These are phyloP conservation scores for Candida ortonii DNA, from an alignment of 805 yeast genomes.

Conservation along the genomic window DNA sequence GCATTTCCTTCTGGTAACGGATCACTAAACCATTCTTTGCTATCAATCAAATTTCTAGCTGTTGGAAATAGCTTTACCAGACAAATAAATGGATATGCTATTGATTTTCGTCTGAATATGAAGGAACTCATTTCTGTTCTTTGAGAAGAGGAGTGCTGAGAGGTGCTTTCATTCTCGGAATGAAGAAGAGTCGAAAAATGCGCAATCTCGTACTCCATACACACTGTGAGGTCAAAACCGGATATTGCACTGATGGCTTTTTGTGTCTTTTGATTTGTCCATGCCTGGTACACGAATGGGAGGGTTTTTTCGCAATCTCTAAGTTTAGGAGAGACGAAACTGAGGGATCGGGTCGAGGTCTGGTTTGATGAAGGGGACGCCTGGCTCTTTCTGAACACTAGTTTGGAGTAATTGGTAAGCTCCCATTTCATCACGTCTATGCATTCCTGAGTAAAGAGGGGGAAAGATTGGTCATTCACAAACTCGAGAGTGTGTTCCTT, in stretches of 20 bases:
- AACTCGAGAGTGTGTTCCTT: slow-evolving; percentile 23
- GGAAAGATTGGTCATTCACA: slow-evolving; percentile 35
- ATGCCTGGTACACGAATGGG: slow-evolving; percentile 51
- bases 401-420: slow-evolving; percentile 30
- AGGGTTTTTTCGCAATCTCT: slow-evolving; percentile 27
- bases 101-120: slow-evolving; percentile 19
- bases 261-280: slow-evolving; percentile 50
- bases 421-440: slow-evolving; percentile 41
- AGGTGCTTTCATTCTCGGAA: no score
- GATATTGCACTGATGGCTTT: slow-evolving; percentile 48
- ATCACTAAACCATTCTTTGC: no score
- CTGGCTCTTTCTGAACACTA: no score
- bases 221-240: slow-evolving; percentile 46
- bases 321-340: slow-evolving; percentile 31
- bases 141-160: neutral
- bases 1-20: slow-evolving; percentile 37
- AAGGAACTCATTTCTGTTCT: slow-evolving; percentile 6
- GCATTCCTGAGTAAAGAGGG: slow-evolving; percentile 44
- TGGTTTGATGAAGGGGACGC: no score
- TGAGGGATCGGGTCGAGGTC: slow-evolving; percentile 10
- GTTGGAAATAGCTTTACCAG: slow-evolving; percentile 21
- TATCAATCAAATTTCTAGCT: no score
- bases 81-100: slow-evolving; percentile 31
- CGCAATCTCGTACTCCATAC: slow-evolving; percentile 53
- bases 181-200: no score